phyloP scores from a whole-genome alignment of 768 basidiomycete genomes.

The Rhizopogon roseolus region DNA sequence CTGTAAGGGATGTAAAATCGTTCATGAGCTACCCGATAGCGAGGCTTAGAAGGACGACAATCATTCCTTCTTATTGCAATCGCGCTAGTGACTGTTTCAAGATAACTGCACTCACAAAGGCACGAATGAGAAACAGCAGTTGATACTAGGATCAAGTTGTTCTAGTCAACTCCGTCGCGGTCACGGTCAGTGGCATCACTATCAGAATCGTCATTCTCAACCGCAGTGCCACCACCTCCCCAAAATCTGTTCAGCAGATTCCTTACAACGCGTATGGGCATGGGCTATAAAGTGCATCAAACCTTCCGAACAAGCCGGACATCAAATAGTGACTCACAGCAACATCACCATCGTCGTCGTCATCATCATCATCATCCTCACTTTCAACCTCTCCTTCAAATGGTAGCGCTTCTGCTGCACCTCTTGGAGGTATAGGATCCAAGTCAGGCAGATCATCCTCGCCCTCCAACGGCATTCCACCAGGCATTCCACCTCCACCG shows the following conservation, averaged over 20 bases:
- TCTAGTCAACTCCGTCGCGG: conserved; percentile 1
- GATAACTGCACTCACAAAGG: too few species aligned
- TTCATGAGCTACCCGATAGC: too few species aligned
- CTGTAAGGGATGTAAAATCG: too few species aligned
- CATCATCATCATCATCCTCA: conserved; percentile 39
- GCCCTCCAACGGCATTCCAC: conserved; percentile 43
- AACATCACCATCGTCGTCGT: conserved; percentile 40
- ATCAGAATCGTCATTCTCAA: conserved; percentile 11
- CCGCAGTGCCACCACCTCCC: conserved; percentile 32
- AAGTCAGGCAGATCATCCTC: conserved; percentile 8
- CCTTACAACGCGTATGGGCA: conserved; percentile 54
- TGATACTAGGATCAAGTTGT: too few species aligned
- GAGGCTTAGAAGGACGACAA: too few species aligned
- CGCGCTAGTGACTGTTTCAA: too few species aligned
- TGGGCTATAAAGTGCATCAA: conserved; percentile 34
- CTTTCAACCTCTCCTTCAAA: conserved; percentile 22
- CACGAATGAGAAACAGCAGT: too few species aligned
- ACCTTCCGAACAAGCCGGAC: neutral
- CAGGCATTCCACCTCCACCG: conserved; percentile 30
- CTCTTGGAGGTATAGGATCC: neutral
- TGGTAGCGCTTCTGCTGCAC: conserved; percentile 9
- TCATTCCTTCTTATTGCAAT: too few species aligned
- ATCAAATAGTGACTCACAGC: conserved; percentile 35
- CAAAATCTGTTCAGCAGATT: conserved; percentile 60
- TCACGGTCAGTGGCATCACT: conserved; percentile 1